These are phyloP conservation scores for Backusella circina DNA, from an alignment of 192 early-diverging fungal species.

Conservation along the genomic window DNA sequence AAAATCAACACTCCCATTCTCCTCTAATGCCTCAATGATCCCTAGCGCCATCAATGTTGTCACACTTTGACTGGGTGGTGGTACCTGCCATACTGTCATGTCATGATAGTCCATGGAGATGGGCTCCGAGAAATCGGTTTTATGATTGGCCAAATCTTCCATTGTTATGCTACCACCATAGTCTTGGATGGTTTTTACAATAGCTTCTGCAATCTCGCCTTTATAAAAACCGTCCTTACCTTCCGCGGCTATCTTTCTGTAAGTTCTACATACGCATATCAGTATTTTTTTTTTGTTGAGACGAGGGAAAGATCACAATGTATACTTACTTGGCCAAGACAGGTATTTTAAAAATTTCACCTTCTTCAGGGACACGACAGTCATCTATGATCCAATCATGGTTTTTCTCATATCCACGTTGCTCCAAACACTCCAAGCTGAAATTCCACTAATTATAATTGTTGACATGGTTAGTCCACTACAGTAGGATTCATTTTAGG, in stretches of 20 bases:
- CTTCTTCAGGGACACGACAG: constrained; percentile 44
- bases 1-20: constrained; percentile 34
- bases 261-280: neutral
- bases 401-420: constrained; percentile 18
- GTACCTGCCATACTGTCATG: constrained; percentile 58
- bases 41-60: constrained; percentile 70
- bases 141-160: constrained; percentile 59
- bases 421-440: neutral
- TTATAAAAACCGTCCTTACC: neutral
- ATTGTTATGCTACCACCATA: constrained; percentile 61
- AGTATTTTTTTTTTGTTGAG: too few relatives aligned
- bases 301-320: neutral
- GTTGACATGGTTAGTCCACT: neutral
- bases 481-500: neutral
- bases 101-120: constrained; percentile 60
- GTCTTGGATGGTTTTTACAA: neutral
- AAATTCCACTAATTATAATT: neutral
- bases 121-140: constrained; percentile 46
- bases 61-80: constrained; percentile 72
- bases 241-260: neutral
- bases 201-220: neutral
- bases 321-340: constrained; percentile 45
- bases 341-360: constrained; percentile 58
- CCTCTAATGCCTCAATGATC: constrained; percentile 56
- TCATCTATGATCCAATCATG: constrained; percentile 48